phyloP scores from a whole-genome alignment of 2,329 filamentous ascomycete genomes.

The Pseudogymnoascus sp. region DNA sequence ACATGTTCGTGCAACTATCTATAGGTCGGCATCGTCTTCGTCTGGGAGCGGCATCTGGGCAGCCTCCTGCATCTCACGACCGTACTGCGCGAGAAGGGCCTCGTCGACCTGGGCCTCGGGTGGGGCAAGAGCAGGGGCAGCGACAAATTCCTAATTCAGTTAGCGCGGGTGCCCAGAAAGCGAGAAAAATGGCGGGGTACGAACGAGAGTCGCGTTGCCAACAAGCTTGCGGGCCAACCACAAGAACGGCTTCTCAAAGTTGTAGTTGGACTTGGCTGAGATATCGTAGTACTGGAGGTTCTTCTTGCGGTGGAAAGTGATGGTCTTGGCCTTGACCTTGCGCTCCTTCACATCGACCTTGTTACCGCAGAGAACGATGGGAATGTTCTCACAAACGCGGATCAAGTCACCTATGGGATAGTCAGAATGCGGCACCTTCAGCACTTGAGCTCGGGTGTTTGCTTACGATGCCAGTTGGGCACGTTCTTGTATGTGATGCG shows the following conservation, averaged over 20 bases:
- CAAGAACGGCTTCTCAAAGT: conserved; percentile 99
- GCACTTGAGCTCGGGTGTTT: not conserved
- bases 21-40: conserved; percentile 72
- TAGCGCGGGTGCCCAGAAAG: conserved; percentile 1
- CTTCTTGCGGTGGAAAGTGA: conserved; percentile 99
- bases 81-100: conserved; percentile 72
- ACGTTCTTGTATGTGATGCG: conserved; percentile 99
- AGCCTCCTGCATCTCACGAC: conserved; percentile 81
- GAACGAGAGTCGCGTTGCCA: conserved; percentile 78
- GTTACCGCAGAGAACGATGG: conserved; percentile 97
- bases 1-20: conserved; percentile 18
- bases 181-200: conserved; percentile 32
- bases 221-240: conserved; percentile 98
- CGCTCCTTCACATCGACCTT: conserved; percentile 99
- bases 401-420: conserved; percentile 73
- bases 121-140: conserved; percentile 87
- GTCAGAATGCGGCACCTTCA: conserved; percentile 13
- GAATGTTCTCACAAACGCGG: conserved; percentile 98
- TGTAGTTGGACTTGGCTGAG: conserved; percentile 99
- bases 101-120: conserved; percentile 87
- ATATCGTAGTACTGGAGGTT: conserved; percentile 99
- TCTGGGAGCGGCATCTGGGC: conserved; percentile 80
- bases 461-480: conserved; percentile 99
- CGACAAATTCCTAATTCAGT: conserved; percentile 78
- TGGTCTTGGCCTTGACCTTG: conserved; percentile 99